These are phyloP conservation scores for Angomonas desouzai DNA, from an alignment of 208 protist species.

Conservation along the genomic window DNA sequence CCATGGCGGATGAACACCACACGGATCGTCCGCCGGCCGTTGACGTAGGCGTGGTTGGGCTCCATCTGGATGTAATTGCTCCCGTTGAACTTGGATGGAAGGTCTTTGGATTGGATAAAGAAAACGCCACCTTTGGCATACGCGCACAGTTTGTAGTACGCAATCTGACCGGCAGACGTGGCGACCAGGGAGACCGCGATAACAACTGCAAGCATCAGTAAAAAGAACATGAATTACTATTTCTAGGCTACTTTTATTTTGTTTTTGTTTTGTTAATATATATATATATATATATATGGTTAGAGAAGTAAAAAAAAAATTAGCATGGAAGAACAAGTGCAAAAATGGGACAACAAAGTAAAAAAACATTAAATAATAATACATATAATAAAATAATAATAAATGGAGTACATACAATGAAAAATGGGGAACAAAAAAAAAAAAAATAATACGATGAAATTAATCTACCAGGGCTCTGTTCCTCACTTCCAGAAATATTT, in stretches of 20 bases:
- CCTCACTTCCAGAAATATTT: background rate
- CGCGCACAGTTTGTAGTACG: constrained; percentile 39
- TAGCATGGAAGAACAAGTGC: constrained; percentile 1
- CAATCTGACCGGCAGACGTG: constrained; percentile 32
- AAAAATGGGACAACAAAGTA: constrained; percentile 14
- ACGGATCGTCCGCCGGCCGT: constrained; percentile 60
- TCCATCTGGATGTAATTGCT: constrained; percentile 69
- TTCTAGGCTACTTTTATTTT: background rate
- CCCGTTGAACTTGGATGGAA: constrained; percentile 58
- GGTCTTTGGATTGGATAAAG: constrained; percentile 62
- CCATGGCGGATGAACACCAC: constrained; percentile 91
- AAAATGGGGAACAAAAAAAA: constrained; percentile 10
- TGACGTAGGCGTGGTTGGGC: constrained; percentile 16
- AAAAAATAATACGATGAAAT: constrained; percentile 6
- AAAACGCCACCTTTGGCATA: constrained; percentile 59
- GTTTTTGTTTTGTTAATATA: too few relatives aligned
- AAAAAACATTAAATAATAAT: constrained; percentile 13
- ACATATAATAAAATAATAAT: constrained; percentile 15
- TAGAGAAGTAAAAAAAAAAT: constrained; percentile 17
- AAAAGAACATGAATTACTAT: constrained; percentile 55
- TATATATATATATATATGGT: too few relatives aligned
- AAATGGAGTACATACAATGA: background rate
- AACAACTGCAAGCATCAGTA: constrained; percentile 52
- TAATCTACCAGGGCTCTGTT: background rate
- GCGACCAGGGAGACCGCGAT: constrained; percentile 46